Conservation (phyloP, 257 asterid species). For the Solanum sejunctum region DNA sequence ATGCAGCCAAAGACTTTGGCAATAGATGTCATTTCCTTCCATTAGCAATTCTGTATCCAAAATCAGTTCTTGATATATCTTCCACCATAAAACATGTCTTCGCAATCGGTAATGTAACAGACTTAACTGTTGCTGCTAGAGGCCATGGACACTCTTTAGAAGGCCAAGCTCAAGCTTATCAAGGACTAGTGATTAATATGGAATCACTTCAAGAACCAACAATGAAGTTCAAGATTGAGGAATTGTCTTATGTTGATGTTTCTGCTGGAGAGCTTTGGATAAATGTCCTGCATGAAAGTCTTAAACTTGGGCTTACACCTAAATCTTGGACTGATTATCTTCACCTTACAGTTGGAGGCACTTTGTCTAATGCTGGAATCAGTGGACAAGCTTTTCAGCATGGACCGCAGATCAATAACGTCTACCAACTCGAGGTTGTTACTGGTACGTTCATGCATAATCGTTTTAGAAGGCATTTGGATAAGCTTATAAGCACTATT, state of each 20-base stretch:
- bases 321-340: conserved; percentile 93
- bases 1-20: conserved; percentile 74
- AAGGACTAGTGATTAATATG: conserved; percentile 58
- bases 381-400: conserved; percentile 89
- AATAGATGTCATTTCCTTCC: conserved; percentile 46
- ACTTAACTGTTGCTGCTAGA: conserved; percentile 60
- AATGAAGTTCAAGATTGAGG: conserved; percentile 38
- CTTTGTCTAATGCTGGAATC: conserved; percentile 80
- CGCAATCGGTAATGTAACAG: conserved; percentile 27
- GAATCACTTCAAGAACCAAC: conserved; percentile 27
- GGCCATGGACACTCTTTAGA: conserved; percentile 75
- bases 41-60: conserved; percentile 54
- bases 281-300: conserved; percentile 50
- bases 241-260: conserved; percentile 53
- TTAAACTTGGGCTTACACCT: conserved; percentile 68
- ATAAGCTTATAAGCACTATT: too few relatives aligned
- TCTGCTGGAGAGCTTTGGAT: conserved; percentile 89
- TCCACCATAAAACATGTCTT: conserved; percentile 30
- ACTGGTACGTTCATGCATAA: conserved; percentile 31
- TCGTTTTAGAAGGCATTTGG: too few relatives aligned
- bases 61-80: conserved; percentile 61
- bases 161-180: conserved; percentile 72
- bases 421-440: conserved; percentile 74
- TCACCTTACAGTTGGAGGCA: conserved; percentile 88
- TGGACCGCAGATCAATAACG: conserved; percentile 91